Base-by-base conservation (phyloP, 2,329 filamentous ascomycete genomes). In the Cytospora paraplurivora region DNA sequence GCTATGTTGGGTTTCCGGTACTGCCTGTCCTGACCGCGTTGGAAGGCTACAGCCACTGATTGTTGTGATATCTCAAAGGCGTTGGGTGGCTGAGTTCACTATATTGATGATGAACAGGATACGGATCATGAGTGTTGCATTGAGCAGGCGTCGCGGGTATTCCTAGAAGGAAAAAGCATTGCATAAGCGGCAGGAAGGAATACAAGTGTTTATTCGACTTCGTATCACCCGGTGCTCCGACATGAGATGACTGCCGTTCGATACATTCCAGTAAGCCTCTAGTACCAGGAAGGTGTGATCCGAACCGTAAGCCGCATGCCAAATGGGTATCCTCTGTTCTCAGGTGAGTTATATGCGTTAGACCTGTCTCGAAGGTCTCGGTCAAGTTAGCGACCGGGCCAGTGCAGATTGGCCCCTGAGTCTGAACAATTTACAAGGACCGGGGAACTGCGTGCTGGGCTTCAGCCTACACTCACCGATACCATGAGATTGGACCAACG, bases 61-160 rank as follows among this genome's bases (percentile, higher is more conserved):
- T 21, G 11, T 6, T 47, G 13, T 47, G 44, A 19, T 21, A n/a
- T 12, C 21, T 47, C n/a, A n/a, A 47, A 47, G 44, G 44, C 44
- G 44, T 21, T 19, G 44, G 44, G 21, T 19, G 44, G 44, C 19
- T 51, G 87, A 90, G 69, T 79, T 87, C 69, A 91, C 88, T 0
- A 80, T 91, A 13, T 75, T 81, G 59, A 85, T 80, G 71, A 83
- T 85, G 60, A 70, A 12, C 21, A 27, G 38, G 55, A 37, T 34
- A 32, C 53, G 17, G 33, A 35, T 35, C 49, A 32, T 8, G 27
- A 33, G 21, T 53, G 19, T 32, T 54, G 13, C 32, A 54, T 54
- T 34, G 34, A 7, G 51, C 15, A 34, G 51, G 51, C 51, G 34
- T 53, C 34, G 51, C 51, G 51, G 51, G 51, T 15, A 47, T 47